Percentiles rank a stretch among this genome's conserved stretches.
Evolutionary conservation across 192 early-diverging fungal species (phyloP).

Genomic region (Phlyctochytrium arcticum): DNA sequence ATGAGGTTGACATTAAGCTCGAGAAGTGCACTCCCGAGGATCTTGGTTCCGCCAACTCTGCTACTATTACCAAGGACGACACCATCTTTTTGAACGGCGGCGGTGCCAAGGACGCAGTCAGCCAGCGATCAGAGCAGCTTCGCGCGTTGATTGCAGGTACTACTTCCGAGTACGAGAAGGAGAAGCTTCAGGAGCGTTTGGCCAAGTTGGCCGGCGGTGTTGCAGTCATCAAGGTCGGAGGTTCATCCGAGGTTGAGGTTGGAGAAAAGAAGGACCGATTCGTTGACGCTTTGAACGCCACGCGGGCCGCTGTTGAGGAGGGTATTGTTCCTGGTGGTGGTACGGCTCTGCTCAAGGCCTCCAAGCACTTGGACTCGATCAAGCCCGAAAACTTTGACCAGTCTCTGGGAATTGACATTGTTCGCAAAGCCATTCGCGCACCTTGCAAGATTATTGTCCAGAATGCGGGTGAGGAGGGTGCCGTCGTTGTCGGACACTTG

Average conservation of each 20-base stretch:
- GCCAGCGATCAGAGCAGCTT: conserved; percentile 96
- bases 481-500: conserved; percentile 94
- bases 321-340: conserved; percentile 99
- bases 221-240: conserved; percentile 98
- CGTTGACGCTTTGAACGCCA: conserved; percentile 97
- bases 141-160: conserved; percentile 81
- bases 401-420: conserved; percentile 95
- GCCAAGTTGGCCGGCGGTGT: conserved; percentile 98
- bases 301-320: conserved; percentile 98
- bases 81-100: conserved; percentile 97
- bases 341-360: conserved; percentile 91
- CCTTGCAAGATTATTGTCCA: conserved; percentile 93
- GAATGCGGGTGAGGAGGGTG: conserved; percentile 97
- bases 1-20: conserved; percentile 94
- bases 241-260: conserved; percentile 97
- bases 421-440: conserved; percentile 88
- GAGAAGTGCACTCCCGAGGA: conserved; percentile 87
- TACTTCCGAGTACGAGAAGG: conserved; percentile 96
- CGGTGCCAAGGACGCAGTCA: conserved; percentile 83
- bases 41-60: conserved; percentile 83
- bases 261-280: conserved; percentile 99
- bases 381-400: conserved; percentile 99
- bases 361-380: conserved; percentile 71
- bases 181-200: conserved; percentile 99
- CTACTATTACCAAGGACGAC: conserved; percentile 98